A percentile compares a stretch with the other conserved stretches of the same genome.
Conservation (phyloP, 2,329 filamentous ascomycete species). For the Pseudogymnoascus sp. region DNA sequence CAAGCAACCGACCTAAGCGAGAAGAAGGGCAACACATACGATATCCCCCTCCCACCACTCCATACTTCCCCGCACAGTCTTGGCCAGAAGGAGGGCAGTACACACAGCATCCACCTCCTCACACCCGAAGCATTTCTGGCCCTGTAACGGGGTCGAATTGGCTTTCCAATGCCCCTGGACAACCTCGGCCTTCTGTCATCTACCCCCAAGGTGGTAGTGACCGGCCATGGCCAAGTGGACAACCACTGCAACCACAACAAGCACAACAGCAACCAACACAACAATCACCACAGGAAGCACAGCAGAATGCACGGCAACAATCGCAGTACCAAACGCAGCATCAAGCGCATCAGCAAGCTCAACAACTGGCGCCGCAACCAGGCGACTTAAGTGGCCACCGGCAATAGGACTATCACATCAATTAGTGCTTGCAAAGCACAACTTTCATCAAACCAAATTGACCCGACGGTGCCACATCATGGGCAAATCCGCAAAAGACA, state of each 20-base stretch:
- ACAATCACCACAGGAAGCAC: too few species aligned
- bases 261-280: background rate
- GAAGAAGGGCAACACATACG: background rate
- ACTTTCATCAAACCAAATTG: background rate
- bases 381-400: background rate
- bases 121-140: background rate
- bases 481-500: background rate
- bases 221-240: conserved; percentile 22
- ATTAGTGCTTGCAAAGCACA: background rate
- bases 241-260: conserved; percentile 6
- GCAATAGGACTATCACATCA: background rate
- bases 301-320: too few species aligned
- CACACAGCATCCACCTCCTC: background rate
- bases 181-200: conserved; percentile 21
- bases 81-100: background rate
- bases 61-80: background rate
- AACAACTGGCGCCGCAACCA: background rate
- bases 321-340: background rate
- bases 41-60: background rate
- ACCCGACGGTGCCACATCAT: background rate
- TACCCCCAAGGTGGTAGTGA: conserved; percentile 23
- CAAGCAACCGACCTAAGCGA: background rate
- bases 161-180: conserved; percentile 18
- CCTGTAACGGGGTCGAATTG: background rate
- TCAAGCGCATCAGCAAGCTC: background rate